These are phyloP conservation scores for Candida bentonensis DNA, from an alignment of 805 yeast species.

Conservation along the genomic window DNA sequence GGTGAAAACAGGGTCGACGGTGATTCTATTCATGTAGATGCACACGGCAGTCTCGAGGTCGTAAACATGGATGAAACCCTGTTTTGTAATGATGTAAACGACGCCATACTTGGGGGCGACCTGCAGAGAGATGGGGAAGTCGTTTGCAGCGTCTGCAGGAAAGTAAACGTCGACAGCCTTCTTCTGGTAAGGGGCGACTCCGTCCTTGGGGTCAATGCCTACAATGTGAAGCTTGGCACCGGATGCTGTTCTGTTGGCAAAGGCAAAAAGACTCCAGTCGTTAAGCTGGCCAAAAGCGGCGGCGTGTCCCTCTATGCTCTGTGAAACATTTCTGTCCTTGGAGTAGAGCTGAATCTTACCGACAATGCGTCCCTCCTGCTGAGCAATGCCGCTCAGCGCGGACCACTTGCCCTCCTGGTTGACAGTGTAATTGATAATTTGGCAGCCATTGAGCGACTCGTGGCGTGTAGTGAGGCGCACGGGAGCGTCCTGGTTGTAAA, in stretches of 20 bases:
- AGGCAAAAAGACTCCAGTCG: slow-evolving; percentile 79
- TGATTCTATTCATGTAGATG: slow-evolving; percentile 89
- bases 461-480: slow-evolving; percentile 71
- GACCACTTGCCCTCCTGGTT: slow-evolving; percentile 80
- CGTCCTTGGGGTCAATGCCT: slow-evolving; percentile 88
- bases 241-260: slow-evolving; percentile 76
- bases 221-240: slow-evolving; percentile 83
- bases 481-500: slow-evolving; percentile 69
- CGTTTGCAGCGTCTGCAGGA: slow-evolving; percentile 93
- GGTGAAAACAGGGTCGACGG: slow-evolving; percentile 90
- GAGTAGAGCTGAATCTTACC: slow-evolving; percentile 93
- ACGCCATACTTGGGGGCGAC: slow-evolving; percentile 78
- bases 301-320: slow-evolving; percentile 96
- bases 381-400: slow-evolving; percentile 89
- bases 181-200: slow-evolving; percentile 72
- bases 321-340: slow-evolving; percentile 80
- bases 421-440: slow-evolving; percentile 79
- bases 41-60: slow-evolving; percentile 88
- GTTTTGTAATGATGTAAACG: slow-evolving; percentile 79
- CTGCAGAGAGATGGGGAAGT: slow-evolving; percentile 90
- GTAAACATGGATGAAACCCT: slow-evolving; percentile 90
- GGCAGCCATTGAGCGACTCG: slow-evolving; percentile 57
- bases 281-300: slow-evolving; percentile 68
- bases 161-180: slow-evolving; percentile 85
- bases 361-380: slow-evolving; percentile 84